Conservation (phyloP, 345 rosid species). For the Gossypium turneri region DNA sequence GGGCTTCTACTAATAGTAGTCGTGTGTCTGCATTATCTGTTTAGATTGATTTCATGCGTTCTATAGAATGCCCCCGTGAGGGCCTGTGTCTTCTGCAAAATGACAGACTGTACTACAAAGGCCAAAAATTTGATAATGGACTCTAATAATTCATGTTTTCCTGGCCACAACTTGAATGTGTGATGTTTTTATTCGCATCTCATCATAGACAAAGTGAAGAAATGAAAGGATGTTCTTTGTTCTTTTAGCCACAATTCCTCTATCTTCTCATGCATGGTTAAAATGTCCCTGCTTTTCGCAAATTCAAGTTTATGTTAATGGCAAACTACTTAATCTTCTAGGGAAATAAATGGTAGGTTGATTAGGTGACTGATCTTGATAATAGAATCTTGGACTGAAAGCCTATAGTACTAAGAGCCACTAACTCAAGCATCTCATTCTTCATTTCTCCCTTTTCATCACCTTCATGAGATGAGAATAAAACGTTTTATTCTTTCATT, state of each 20-base stretch:
- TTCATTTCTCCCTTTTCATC: constrained; percentile 13
- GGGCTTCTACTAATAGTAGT: neutral
- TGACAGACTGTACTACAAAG: constrained; percentile 7
- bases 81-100: constrained; percentile 13
- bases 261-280: constrained; percentile 18
- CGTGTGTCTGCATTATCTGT: neutral
- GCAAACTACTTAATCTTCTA: neutral
- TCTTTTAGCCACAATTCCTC: neutral
- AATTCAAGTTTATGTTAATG: constrained; percentile 5
- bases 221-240: neutral
- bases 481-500: neutral
- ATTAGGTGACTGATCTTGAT: constrained; percentile 28
- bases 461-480: neutral
- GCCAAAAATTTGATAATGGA: constrained; percentile 19
- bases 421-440: constrained; percentile 40
- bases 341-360: constrained; percentile 15
- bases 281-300: constrained; percentile 7
- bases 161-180: constrained; percentile 3
- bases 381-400: constrained; percentile 31
- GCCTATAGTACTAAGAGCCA: constrained; percentile 24
- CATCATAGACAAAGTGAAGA: neutral
- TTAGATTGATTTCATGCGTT: constrained; percentile 11
- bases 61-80: constrained; percentile 10
- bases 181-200: neutral
- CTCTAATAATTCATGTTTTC: constrained; percentile 18